A percentile compares a stretch with the other conserved stretches of the same genome.
Evolutionary conservation across 768 basidiomycete genomes (phyloP).

Genomic region (Guyanaporus albipodus): DNA sequence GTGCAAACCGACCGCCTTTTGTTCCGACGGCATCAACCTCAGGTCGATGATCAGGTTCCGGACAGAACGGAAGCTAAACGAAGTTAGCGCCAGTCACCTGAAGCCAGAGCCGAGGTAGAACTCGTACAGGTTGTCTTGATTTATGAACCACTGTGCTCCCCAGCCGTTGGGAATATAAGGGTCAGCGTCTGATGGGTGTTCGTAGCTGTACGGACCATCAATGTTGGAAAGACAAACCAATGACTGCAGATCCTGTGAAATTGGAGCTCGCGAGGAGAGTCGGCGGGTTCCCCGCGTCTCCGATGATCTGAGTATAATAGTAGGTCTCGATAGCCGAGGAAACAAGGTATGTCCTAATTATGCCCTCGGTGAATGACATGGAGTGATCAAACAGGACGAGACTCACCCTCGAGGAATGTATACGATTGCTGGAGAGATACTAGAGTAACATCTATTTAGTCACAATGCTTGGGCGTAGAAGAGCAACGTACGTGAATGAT

Average conservation of each 20-base stretch:
- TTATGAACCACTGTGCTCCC: conserved; percentile 23
- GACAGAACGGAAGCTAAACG: conserved; percentile 58
- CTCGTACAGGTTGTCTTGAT: conserved; percentile 25
- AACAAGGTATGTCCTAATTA: conserved; percentile 58
- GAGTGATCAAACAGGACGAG: conserved; percentile 7
- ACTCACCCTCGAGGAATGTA: conserved; percentile 71
- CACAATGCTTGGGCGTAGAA: not conserved
- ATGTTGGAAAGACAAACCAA: conserved; percentile 42
- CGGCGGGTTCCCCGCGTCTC: conserved; percentile 65
- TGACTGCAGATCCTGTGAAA: conserved; percentile 72
- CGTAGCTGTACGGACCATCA: not conserved
- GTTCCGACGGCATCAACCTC: conserved; percentile 47
- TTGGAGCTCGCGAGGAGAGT: conserved; percentile 56
- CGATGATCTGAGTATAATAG: conserved; percentile 76
- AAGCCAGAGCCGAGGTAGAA: not conserved
- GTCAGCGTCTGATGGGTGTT: conserved; percentile 52
- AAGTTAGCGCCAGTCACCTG: conserved; percentile 1
- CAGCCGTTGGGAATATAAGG: conserved; percentile 61
- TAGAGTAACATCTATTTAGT: conserved; percentile 1
- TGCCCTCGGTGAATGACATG: not conserved
- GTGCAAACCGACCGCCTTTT: conserved; percentile 65
- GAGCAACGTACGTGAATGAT: conserved; percentile 47
- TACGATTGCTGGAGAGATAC: conserved; percentile 58
- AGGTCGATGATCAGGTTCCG: conserved; percentile 75
- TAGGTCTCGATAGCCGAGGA: conserved; percentile 62